Evolutionary conservation across 192 early-diverging fungal species (phyloP).

Genomic region (Entomortierella chlamydospora): DNA sequence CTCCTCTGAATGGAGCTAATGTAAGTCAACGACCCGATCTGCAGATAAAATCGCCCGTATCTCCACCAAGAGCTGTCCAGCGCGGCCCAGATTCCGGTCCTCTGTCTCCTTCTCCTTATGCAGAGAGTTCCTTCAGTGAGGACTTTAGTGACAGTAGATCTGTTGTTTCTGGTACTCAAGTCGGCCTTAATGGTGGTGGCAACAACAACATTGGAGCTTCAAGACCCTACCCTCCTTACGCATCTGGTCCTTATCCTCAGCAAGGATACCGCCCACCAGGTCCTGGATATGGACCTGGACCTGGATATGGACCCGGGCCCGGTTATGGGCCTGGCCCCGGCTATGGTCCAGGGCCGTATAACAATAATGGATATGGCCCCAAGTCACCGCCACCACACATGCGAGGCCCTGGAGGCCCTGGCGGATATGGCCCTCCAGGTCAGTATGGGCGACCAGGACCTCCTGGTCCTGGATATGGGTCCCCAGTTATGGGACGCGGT

Average conservation of each 20-base stretch:
- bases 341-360: neutral
- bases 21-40: neutral
- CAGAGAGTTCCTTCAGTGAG: conserved; percentile 29
- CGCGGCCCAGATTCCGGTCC: conserved; percentile 9
- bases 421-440: neutral
- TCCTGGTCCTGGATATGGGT: neutral
- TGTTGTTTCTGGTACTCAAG: neutral
- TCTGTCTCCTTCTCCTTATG: conserved; percentile 32
- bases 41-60: neutral
- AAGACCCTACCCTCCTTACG: conserved; percentile 3
- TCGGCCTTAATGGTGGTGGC: neutral
- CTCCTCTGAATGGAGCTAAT: neutral
- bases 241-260: neutral
- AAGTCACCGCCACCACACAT: neutral
- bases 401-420: neutral
- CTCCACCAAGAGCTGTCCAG: neutral
- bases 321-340: neutral
- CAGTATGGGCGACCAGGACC: neutral
- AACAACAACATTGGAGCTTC: neutral
- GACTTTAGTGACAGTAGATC: conserved; percentile 21
- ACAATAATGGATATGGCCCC: neutral
- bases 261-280: neutral
- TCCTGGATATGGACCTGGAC: neutral
- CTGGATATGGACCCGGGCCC: neutral
- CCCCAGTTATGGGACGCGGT: conserved; percentile 8